Evolutionary conservation across 129 eudicot genomes (phyloP), one percentile per base, ranked within the genome.

Genomic region (Helichrysum umbraculigerum): DNA sequence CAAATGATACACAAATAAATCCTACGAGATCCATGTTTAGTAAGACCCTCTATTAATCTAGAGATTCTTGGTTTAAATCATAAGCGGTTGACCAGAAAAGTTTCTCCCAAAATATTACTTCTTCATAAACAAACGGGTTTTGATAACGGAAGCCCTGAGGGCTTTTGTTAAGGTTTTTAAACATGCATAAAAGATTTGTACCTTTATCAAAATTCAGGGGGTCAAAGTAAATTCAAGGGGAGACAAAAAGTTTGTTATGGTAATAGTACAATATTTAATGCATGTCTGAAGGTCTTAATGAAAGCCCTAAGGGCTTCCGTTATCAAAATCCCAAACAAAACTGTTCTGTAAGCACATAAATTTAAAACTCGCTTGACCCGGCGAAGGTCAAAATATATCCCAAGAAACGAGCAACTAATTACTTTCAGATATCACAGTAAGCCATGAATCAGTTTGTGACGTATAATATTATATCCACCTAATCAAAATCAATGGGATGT

Each of bases 101-200:
- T 25, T 25, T 19, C 4, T 28, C n/a, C 35, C 5, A 60, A 47
- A 70, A 30, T 47, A 5, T 29, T 12, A 33, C 30, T 70, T 47
- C 74, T 70, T 58, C 78, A 20, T 17, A 28, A 20, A 28, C 37
- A 61, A 75, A 63, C n/a, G n/a, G n/a, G n/a, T n/a, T n/a, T n/a
- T n/a, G n/a, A n/a, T n/a, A n/a, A n/a, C n/a, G n/a, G n/a, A n/a
- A n/a, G n/a, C n/a, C n/a, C n/a, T n/a, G n/a, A n/a, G n/a, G n/a
- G n/a, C n/a, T n/a, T n/a, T n/a, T n/a, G n/a, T n/a, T n/a, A n/a
- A n/a, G n/a, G n/a, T n/a, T n/a, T n/a, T n/a, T n/a, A n/a, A n/a
- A n/a, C n/a, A n/a, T n/a, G n/a, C n/a, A n/a, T n/a, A n/a, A n/a
- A n/a, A n/a, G n/a, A n/a, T n/a, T n/a, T n/a, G n/a, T n/a, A n/a